Evolutionary conservation across 2,329 filamentous ascomycete species (phyloP).

Genomic region (Phialemoniopsis sp.): DNA sequence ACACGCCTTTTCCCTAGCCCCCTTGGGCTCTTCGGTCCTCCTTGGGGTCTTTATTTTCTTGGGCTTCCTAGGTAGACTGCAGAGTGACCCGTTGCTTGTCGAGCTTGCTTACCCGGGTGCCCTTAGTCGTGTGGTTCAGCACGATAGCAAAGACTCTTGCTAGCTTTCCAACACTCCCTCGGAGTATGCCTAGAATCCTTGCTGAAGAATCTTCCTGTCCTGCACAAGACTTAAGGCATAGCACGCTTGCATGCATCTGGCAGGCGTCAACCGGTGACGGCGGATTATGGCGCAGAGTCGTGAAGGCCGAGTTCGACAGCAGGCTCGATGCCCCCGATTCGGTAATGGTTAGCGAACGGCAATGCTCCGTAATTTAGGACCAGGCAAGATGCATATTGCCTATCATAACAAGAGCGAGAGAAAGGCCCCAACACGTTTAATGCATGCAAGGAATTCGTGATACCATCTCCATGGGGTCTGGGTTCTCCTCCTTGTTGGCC

Average conservation of each 20-base stretch:
- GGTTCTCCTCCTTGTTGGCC: neutral
- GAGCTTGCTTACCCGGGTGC: too few relatives aligned
- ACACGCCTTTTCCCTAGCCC: conserved; percentile 2
- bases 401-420: too few relatives aligned
- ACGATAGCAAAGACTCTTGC: too few relatives aligned
- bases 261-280: conserved; percentile 6
- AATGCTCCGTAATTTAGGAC: conserved; percentile 12
- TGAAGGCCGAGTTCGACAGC: conserved; percentile 13
- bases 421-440: too few relatives aligned
- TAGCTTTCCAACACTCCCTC: too few relatives aligned
- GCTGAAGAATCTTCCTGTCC: neutral
- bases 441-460: too few relatives aligned
- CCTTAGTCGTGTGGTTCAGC: too few relatives aligned
- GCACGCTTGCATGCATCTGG: neutral
- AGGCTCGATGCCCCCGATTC: conserved; percentile 14
- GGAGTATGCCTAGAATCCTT: too few relatives aligned
- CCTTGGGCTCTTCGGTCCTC: too few relatives aligned
- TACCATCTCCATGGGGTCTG: too few relatives aligned
- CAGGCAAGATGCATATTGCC: conserved; percentile 4
- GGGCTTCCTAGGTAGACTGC: conserved; percentile 9
- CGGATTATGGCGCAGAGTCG: conserved; percentile 7
- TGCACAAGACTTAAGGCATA: neutral
- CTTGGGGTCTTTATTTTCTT: too few relatives aligned
- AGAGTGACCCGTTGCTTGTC: neutral
- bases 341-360: conserved; percentile 26